Evolutionary conservation across 2,329 filamentous ascomycete species (phyloP).

Genomic region (Colletotrichum truncatum): DNA sequence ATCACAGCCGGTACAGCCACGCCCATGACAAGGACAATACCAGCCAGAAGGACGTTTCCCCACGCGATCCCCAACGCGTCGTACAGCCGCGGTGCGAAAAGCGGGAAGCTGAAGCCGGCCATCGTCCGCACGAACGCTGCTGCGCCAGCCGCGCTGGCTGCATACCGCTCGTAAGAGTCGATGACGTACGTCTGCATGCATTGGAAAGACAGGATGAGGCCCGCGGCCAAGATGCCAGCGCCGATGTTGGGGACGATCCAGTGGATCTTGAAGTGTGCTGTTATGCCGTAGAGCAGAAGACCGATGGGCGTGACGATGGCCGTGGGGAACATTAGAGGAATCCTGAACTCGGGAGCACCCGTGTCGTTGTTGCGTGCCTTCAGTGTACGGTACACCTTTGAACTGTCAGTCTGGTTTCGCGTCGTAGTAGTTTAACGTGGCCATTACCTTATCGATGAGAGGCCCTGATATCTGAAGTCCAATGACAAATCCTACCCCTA

Average conservation of each 20-base stretch:
- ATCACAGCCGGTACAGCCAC: slow-evolving; percentile 30
- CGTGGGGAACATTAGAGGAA: slow-evolving; percentile 45
- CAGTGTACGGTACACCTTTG: slow-evolving; percentile 38
- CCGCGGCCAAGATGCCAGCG: slow-evolving; percentile 53
- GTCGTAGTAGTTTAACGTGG: too few species aligned
- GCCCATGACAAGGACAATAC: slow-evolving; percentile 30
- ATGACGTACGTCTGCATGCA: slow-evolving; percentile 66
- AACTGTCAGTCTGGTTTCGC: background rate
- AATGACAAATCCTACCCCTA: slow-evolving; percentile 62
- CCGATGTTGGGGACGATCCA: slow-evolving; percentile 69
- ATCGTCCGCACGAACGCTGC: slow-evolving; percentile 64
- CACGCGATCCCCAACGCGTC: slow-evolving; percentile 52
- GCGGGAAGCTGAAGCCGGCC: slow-evolving; percentile 65
- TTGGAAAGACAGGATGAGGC: slow-evolving; percentile 65
- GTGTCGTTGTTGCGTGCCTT: slow-evolving; percentile 36
- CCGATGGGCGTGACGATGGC: slow-evolving; percentile 54
- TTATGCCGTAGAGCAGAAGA: slow-evolving; percentile 60
- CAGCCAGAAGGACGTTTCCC: slow-evolving; percentile 49
- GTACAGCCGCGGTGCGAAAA: slow-evolving; percentile 61
- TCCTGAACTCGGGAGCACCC: slow-evolving; percentile 44
- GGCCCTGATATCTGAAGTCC: slow-evolving; percentile 62
- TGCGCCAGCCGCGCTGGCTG: slow-evolving; percentile 27
- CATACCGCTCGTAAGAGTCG: slow-evolving; percentile 31
- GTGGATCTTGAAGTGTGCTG: slow-evolving; percentile 49
- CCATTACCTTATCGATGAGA: slow-evolving; percentile 41